Evolutionary conservation across 495 filamentous ascomycete species (phyloP).

Genomic region (Chaetomium fimeti): DNA sequence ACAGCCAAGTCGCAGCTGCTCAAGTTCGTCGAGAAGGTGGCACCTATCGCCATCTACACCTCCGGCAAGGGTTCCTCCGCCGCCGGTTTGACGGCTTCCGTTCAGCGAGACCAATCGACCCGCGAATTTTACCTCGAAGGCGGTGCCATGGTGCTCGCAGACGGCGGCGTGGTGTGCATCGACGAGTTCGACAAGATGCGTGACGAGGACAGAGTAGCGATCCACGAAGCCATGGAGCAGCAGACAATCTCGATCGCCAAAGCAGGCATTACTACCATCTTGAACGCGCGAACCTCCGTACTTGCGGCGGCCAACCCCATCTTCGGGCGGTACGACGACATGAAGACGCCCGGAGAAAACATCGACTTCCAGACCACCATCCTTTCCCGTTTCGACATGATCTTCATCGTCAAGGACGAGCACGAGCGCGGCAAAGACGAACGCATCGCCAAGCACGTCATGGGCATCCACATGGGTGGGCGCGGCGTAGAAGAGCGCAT

Average conservation of each 20-base stretch:
- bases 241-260: slow-evolving; percentile 99
- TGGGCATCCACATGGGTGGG: slow-evolving; percentile 95
- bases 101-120: slow-evolving; percentile 86
- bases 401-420: slow-evolving; percentile 97
- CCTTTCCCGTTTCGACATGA: slow-evolving; percentile 98
- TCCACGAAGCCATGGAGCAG: slow-evolving; percentile 99
- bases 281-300: slow-evolving; percentile 94
- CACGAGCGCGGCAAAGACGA: slow-evolving; percentile 90
- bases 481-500: slow-evolving; percentile 78
- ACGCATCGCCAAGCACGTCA: slow-evolving; percentile 92
- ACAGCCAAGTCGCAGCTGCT: slow-evolving; percentile 97
- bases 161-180: slow-evolving; percentile 97
- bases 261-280: slow-evolving; percentile 96
- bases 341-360: slow-evolving; percentile 97
- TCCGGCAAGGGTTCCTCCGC: slow-evolving; percentile 98
- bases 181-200: slow-evolving; percentile 99
- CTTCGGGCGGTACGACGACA: slow-evolving; percentile 95
- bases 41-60: slow-evolving; percentile 97
- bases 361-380: slow-evolving; percentile 99
- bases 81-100: slow-evolving; percentile 95
- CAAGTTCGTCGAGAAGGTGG: slow-evolving; percentile 96
- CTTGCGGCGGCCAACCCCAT: slow-evolving; percentile 96
- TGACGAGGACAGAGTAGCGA: slow-evolving; percentile 96
- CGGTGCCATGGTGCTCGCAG: slow-evolving; percentile 97
- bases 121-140: slow-evolving; percentile 98